These are phyloP conservation scores for Lactuca saligna DNA, from an alignment of 129 eudicot species.

Conservation along the genomic window DNA sequence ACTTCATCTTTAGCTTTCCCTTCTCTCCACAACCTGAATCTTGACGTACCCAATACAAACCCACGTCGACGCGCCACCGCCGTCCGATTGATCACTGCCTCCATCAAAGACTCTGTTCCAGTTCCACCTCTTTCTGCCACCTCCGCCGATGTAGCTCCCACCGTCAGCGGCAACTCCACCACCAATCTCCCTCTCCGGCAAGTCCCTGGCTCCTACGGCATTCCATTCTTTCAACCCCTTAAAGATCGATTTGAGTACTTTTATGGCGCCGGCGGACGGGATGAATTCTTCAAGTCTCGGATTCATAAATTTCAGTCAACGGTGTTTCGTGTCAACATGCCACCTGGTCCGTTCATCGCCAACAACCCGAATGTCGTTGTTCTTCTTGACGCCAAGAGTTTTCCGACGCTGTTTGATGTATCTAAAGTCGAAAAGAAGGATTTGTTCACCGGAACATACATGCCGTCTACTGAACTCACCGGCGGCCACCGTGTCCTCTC, in stretches of 20 bases:
- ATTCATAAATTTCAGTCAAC: slow-evolving; percentile 66
- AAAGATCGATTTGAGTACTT: slow-evolving; percentile 65
- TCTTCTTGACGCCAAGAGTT: slow-evolving; percentile 73
- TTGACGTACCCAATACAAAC: not conserved
- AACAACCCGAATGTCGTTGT: slow-evolving; percentile 72
- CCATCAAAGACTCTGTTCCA: slow-evolving; percentile 25
- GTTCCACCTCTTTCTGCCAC: slow-evolving; percentile 25
- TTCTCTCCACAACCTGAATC: slow-evolving; percentile 16
- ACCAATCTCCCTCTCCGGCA: slow-evolving; percentile 47
- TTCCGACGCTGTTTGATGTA: slow-evolving; percentile 72
- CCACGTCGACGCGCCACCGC: slow-evolving; percentile 1
- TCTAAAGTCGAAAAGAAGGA: slow-evolving; percentile 80
- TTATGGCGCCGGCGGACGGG: slow-evolving; percentile 62
- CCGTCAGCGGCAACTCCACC: slow-evolving; percentile 14
- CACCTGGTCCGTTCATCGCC: slow-evolving; percentile 79
- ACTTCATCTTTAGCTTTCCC: slow-evolving; percentile 33
- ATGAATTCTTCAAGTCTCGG: slow-evolving; percentile 71
- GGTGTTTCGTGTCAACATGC: slow-evolving; percentile 85
- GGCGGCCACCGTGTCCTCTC: slow-evolving; percentile 85
- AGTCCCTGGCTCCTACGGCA: slow-evolving; percentile 75
- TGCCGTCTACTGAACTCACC: slow-evolving; percentile 84
- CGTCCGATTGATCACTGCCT: slow-evolving; percentile 22
- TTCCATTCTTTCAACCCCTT: slow-evolving; percentile 58
- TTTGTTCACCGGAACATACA: slow-evolving; percentile 80
- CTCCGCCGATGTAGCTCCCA: slow-evolving; percentile 18